Base-by-base conservation (phyloP, 208 protist genomes). In the Entamoeba moshkovskii region DNA sequence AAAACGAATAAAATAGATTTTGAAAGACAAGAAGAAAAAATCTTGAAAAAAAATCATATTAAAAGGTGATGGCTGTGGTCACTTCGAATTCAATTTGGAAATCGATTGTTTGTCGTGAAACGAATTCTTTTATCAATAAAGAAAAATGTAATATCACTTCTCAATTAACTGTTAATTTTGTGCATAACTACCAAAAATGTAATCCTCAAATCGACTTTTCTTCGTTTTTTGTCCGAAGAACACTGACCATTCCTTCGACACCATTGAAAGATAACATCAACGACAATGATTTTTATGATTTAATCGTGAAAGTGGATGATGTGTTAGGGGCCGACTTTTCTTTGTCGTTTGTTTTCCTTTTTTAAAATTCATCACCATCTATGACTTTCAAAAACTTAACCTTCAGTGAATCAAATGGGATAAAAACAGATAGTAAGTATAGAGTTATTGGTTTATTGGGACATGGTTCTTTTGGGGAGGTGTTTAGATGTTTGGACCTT, bases 391-490 rank as follows among this genome's bases (percentile, higher is more conserved):
- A 38, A 85, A 38, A 85, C 13, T 85, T 33, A 85, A 33, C 11
- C 25, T 42, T 29, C n/a, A 42, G 59, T 33, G 33, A 38, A 85
- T 42, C 25, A 85, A 52, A 52, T 52, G 18, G 29, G n/a, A 33
- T 85, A 38, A 85, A 38, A 85, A 38, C 11, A 38, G 25, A 85
- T 29, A 85, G 59, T 38, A 22, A 33, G 18, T 93, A 93, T 47
- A 5, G 45, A 52, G 46, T 93, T 5, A 38, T 46, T 48, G 92
- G 42, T 0, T 44, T 47, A n/a, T 42, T 93, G 16, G 98, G 98
- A 29, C 96, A 97, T 49, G 98, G 98, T 25, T 97, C 96, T 1
- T 98, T 98, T 94, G 98, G 98, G 48, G 97, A 98, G 52, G 98
- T 98, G 15, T 92, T 97, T 3, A 97, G 97, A n/a, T 91, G 45